Base-by-base conservation (phyloP, 129 eudicot genomes). In the Artemisia argyi region DNA sequence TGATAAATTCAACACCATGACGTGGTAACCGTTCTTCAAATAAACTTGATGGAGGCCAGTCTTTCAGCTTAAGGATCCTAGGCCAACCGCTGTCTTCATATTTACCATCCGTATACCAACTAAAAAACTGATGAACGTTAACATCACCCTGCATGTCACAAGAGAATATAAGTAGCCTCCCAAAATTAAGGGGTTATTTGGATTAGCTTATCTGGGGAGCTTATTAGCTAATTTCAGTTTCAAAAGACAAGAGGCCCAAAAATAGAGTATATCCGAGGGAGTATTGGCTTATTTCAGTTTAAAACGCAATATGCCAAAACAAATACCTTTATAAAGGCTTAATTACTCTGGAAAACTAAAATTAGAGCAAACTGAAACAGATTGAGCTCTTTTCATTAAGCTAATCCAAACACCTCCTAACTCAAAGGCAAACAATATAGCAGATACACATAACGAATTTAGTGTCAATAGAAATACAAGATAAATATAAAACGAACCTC, bases 21-120 rank as follows among this genome's bases (percentile, higher is more conserved):
- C 96, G 96, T 51, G 96, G 96, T 22, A 90, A 72, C 16, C 79
- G 80, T 74, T 90, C 77, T 67, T 87, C 88, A 79, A 90, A 90
- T 32, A 69, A 57, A 68, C 74, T 78, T 58, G 86, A 76, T 20
- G 86, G 86, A 30, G 96, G 96, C 96, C 90, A 90, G 60, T 87
- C 93, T 77, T 87, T 90, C 83, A 90, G 65, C 81, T 90, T 90
- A 30, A 90, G 81, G 30, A 83, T 73, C 50, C 39, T 7, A 69
- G 95, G 97, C 95, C 91, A 87, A 8, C 76, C 81, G 0, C 54
- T 0, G 1, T 3, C 0, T 39, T 87, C 83, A 32, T 53, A 72
- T 64, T 12, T 17, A 53, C 87, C 89, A 2, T 79, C 69, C 10
- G 66, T 58, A 49, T 87, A 91, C 9, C 85, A 83, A 2, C 35